Conservation (phyloP, 305 asterid genomes). For the Rubia peregrina region DNA sequence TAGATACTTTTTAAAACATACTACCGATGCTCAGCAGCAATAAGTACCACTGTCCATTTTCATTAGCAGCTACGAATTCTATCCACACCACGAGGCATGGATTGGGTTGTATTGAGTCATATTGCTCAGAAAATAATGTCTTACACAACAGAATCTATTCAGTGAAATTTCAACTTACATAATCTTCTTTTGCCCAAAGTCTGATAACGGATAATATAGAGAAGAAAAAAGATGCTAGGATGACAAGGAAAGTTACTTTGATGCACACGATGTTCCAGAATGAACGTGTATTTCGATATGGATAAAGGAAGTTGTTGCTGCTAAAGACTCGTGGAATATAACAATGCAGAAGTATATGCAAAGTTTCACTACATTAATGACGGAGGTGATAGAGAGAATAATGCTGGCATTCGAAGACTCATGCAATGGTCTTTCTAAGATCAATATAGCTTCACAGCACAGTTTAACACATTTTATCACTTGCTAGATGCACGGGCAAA, state of each 20-base stretch:
- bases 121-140: too few species aligned
- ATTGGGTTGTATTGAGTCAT: not conserved
- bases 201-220: not conserved
- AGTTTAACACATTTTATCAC: too few species aligned
- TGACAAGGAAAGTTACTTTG: not conserved
- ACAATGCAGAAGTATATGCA: not conserved
- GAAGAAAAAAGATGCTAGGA: not conserved
- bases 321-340: not conserved
- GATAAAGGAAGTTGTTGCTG: not conserved
- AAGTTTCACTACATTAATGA: not conserved
- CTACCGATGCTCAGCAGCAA: not conserved
- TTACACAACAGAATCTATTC: too few species aligned
- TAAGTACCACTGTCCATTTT: too few species aligned
- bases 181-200: not conserved
- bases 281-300: not conserved
- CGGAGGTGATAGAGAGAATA: not conserved
- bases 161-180: not conserved
- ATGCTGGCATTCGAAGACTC: not conserved
- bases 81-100: not conserved
- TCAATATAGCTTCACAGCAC: not conserved
- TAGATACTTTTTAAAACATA: not conserved
- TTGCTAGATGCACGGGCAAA: not conserved
- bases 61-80: too few species aligned
- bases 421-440: not conserved
- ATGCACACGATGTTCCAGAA: not conserved